phyloP scores from a whole-genome alignment of 1,284 basidiomycete genomes.

The Apiotrichum veenhuisii region DNA sequence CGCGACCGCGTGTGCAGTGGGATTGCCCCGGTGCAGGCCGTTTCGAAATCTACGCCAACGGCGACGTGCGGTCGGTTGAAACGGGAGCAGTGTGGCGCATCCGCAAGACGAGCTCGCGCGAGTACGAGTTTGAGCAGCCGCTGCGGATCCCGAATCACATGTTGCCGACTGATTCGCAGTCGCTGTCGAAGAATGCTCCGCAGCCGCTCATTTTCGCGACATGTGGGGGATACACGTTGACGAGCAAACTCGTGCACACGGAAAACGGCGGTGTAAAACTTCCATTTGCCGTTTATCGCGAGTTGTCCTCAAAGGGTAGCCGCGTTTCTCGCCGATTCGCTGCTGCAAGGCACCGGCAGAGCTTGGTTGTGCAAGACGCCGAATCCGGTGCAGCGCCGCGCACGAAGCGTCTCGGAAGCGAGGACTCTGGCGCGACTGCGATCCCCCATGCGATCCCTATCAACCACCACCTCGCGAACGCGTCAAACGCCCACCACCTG shows the following conservation, averaged over 20 bases:
- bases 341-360: constrained; percentile 16
- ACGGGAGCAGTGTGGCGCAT: constrained; percentile 41
- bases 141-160: constrained; percentile 1
- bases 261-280: constrained; percentile 47
- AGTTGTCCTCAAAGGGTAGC: constrained; percentile 10
- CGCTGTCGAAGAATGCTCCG: constrained; percentile 2
- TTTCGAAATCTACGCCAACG: constrained; percentile 38
- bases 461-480: background rate
- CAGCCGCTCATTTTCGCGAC: constrained; percentile 5
- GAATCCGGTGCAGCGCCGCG: background rate
- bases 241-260: constrained; percentile 38
- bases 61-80: constrained; percentile 37
- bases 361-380: constrained; percentile 6
- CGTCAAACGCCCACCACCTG: constrained; percentile 14
- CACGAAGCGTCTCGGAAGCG: constrained; percentile 1
- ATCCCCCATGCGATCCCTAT: constrained; percentile 8
- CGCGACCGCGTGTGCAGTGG: constrained; percentile 37
- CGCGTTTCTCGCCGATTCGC: constrained; percentile 17
- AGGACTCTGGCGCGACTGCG: constrained; percentile 4
- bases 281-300: constrained; percentile 16
- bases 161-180: background rate
- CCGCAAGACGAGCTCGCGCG: constrained; percentile 27
- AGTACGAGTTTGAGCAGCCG: constrained; percentile 42
- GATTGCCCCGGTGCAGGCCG: constrained; percentile 43
- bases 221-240: constrained; percentile 21